Evolutionary conservation across 2,329 filamentous ascomycete genomes (phyloP).

Genomic region (Exophiala spinifera): DNA sequence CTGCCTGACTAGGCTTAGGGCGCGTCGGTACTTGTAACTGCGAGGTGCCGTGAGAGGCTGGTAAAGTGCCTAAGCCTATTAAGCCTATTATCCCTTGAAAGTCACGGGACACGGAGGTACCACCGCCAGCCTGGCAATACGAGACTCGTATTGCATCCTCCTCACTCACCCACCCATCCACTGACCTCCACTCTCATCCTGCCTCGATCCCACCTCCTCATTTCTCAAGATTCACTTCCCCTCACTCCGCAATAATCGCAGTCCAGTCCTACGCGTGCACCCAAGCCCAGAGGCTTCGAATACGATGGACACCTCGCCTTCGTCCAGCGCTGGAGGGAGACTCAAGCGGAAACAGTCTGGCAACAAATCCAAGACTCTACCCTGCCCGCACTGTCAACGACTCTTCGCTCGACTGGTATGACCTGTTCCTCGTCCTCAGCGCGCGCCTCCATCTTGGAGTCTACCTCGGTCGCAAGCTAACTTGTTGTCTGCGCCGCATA

Average conservation of each 20-base stretch:
- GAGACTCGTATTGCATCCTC: too few species aligned
- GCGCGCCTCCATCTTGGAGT: conserved; percentile 2
- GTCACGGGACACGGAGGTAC: too few species aligned
- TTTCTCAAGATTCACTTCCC: not conserved
- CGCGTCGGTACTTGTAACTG: not conserved
- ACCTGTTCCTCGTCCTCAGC: not conserved
- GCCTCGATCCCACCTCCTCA: not conserved
- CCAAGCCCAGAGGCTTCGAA: not conserved
- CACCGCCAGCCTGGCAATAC: too few species aligned
- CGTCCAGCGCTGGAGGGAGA: conserved; percentile 17
- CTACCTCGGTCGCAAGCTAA: conserved; percentile 15
- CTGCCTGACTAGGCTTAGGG: not conserved
- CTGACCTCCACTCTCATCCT: not conserved
- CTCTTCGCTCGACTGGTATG: conserved; percentile 44
- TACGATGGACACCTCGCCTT: conserved; percentile 20
- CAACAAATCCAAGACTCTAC: conserved; percentile 45
- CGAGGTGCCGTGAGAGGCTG: not conserved
- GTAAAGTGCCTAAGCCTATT: not conserved
- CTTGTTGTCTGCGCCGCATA: conserved; percentile 5
- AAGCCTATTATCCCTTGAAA: too few species aligned
- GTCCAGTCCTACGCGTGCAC: not conserved
- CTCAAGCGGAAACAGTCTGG: conserved; percentile 29
- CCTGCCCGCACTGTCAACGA: conserved; percentile 48
- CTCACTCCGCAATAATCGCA: not conserved
- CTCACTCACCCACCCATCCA: too few species aligned